Percentiles rank a stretch among this genome's conserved stretches.
These are phyloP conservation scores for Cladosporium cucumerinum DNA, from an alignment of 2,329 filamentous ascomycete genomes.

Conservation along the genomic window DNA sequence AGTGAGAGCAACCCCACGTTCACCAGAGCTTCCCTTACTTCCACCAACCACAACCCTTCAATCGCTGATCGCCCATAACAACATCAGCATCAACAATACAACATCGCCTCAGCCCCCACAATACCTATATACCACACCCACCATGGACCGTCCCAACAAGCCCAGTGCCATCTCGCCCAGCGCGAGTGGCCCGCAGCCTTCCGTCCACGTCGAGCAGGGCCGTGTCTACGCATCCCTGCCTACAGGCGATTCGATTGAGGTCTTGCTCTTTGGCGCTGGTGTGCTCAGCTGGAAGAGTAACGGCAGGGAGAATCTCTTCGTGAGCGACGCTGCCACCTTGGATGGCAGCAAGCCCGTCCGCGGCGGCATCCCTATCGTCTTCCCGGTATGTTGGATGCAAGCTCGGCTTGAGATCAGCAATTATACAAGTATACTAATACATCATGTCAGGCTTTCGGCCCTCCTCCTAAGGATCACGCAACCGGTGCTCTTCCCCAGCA, in stretches of 20 bases:
- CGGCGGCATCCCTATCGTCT: slow-evolving; percentile 88
- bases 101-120: not conserved
- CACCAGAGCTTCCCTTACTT: slow-evolving; percentile 1
- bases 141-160: slow-evolving; percentile 79
- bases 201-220: slow-evolving; percentile 68
- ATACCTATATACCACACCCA: not conserved
- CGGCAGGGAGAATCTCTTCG: slow-evolving; percentile 75
- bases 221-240: slow-evolving; percentile 77
- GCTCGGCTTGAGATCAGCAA: not conserved
- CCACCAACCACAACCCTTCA: slow-evolving; percentile 11
- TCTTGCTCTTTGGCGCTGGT: slow-evolving; percentile 88
- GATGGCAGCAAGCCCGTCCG: slow-evolving; percentile 88
- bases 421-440: slow-evolving; percentile 1
- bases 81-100: not conserved
- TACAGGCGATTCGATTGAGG: slow-evolving; percentile 78
- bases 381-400: slow-evolving; percentile 63
- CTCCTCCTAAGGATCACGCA: slow-evolving; percentile 70
- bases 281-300: slow-evolving; percentile 90
- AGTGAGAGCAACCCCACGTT: slow-evolving; percentile 5
- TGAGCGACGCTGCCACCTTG: slow-evolving; percentile 73
- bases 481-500: slow-evolving; percentile 83
- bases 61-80: not conserved
- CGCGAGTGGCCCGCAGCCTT: slow-evolving; percentile 64
- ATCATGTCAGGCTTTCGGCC: slow-evolving; percentile 73
- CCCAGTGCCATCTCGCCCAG: slow-evolving; percentile 71